Conservation (phyloP, 257 asterid genomes). For the Cynanchum wilfordii region DNA sequence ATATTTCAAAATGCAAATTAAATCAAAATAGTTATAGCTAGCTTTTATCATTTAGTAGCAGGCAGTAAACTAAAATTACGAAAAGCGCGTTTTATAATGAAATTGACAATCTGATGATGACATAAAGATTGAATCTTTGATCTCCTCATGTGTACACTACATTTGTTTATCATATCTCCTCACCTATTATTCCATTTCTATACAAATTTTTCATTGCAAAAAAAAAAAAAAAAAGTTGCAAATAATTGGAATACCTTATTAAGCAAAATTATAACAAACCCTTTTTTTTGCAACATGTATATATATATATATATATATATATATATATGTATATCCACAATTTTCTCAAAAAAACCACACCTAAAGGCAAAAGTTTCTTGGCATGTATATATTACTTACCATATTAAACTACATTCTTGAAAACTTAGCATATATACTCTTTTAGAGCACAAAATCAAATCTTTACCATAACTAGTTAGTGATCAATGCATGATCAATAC, state of each 20-base stretch:
- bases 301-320: not conserved
- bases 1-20: no score
- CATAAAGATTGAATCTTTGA: slow-evolving; percentile 24
- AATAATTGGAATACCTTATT: not conserved
- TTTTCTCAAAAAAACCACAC: not conserved
- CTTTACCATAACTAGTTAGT: not conserved
- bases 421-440: not conserved
- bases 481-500: slow-evolving; percentile 13
- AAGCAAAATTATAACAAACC: not conserved
- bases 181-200: slow-evolving; percentile 2
- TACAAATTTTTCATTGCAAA: not conserved
- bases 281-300: not conserved
- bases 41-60: not conserved
- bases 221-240: not conserved
- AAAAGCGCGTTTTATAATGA: slow-evolving; percentile 13
- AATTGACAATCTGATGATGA: slow-evolving; percentile 27
- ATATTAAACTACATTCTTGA: not conserved
- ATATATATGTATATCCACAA: not conserved
- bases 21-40: no score
- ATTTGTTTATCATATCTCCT: slow-evolving; percentile 5
- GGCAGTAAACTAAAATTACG: not conserved
- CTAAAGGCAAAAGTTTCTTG: not conserved
- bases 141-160: slow-evolving; percentile 29
- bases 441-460: not conserved
- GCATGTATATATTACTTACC: not conserved